Evolutionary conservation across 23 red algal genomes (phyloP), one percentile per base, ranked within the genome.

Genomic region (Chondrus crispus): DNA sequence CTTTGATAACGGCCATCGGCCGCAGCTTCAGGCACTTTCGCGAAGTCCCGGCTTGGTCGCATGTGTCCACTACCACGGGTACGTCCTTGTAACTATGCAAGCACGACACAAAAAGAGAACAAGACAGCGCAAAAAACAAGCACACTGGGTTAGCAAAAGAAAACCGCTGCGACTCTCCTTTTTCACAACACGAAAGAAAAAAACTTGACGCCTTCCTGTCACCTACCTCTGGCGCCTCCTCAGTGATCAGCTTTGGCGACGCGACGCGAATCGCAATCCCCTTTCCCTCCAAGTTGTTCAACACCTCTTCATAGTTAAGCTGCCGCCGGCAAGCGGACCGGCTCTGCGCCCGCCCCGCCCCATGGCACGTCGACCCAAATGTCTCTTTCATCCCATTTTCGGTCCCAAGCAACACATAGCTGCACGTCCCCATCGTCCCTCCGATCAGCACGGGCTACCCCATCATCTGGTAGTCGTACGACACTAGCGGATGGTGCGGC

Each of bases 71-170:
- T 28, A 98, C 96, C 46, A 91, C 96, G 2, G 89, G 84, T 10
- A 98, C 96, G 53, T 98, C 96, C 76, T 98, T 98, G 87, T 98
- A 98, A 63, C 95, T 97, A 55, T 95, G 26, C 50, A 37, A n/a
- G 36, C 44, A 50, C 47, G 62, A 82, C 38, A 30, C 32, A 52
- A 46, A 80, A 38, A 82, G n/a, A n/a, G n/a, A n/a, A n/a, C n/a
- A n/a, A n/a, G n/a, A n/a, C n/a, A n/a, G n/a, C n/a, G n/a, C n/a
- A n/a, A n/a, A n/a, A n/a, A n/a, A n/a, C n/a, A n/a, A n/a, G n/a
- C n/a, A n/a, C n/a, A n/a, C n/a, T n/a, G n/a, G n/a, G n/a, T n/a
- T n/a, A n/a, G n/a, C n/a, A n/a, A n/a, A n/a, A n/a, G n/a, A n/a
- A n/a, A n/a, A n/a, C n/a, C n/a, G n/a, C n/a, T n/a, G n/a, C n/a